These are phyloP conservation scores for Candida corydali DNA, from an alignment of 805 yeast species.

Conservation along the genomic window DNA sequence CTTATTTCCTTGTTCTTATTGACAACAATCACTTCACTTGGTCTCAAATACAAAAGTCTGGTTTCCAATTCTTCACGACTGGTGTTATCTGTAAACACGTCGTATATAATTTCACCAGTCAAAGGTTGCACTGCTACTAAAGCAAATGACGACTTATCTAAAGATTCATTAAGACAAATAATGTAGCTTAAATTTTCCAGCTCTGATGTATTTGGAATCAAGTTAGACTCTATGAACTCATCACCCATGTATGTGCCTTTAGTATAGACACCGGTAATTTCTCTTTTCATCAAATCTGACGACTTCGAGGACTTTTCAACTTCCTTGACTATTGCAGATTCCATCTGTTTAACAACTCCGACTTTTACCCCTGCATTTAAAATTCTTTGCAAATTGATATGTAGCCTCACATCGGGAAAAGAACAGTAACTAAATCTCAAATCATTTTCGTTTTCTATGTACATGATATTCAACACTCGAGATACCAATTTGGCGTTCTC, in stretches of 20 bases:
- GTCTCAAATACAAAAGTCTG: constrained; percentile 66
- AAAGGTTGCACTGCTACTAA: constrained; percentile 65
- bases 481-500: constrained; percentile 76
- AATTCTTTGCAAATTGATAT: constrained; percentile 70
- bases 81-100: constrained; percentile 59
- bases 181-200: constrained; percentile 37
- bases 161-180: constrained; percentile 33
- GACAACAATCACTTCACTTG: constrained; percentile 64
- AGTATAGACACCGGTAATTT: constrained; percentile 70
- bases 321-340: constrained; percentile 70
- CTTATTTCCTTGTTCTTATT: constrained; percentile 28
- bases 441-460: constrained; percentile 66
- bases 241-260: constrained; percentile 79
- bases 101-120: constrained; percentile 75
- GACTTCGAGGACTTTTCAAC: constrained; percentile 40
- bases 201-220: constrained; percentile 22
- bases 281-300: constrained; percentile 56
- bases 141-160: constrained; percentile 21
- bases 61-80: constrained; percentile 66
- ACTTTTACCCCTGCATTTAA: constrained; percentile 72
- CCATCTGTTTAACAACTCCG: constrained; percentile 83
- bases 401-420: constrained; percentile 74
- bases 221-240: constrained; percentile 24
- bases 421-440: constrained; percentile 75
- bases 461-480: constrained; percentile 60